These are phyloP conservation scores for Brasilioporus rufonigricans DNA, from an alignment of 768 basidiomycete genomes.

Conservation along the genomic window DNA sequence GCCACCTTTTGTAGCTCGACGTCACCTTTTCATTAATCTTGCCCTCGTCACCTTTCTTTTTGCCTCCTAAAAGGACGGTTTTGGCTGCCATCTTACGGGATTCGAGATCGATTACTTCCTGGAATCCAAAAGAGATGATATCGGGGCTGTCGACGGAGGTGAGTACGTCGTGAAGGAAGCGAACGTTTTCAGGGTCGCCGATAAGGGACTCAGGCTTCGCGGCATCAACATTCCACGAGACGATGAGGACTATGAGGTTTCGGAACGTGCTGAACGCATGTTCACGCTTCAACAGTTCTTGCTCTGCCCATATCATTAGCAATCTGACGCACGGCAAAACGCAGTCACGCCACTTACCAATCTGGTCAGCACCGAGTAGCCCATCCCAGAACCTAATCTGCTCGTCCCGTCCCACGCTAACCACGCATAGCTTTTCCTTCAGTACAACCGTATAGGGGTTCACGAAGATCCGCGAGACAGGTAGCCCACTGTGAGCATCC, in stretches of 20 bases:
- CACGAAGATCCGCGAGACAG: conserved; percentile 61
- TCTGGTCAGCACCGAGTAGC: conserved; percentile 77
- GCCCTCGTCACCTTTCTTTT: conserved; percentile 57
- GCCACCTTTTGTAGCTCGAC: conserved; percentile 84
- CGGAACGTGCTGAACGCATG: conserved; percentile 77
- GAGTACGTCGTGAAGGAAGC: conserved; percentile 78
- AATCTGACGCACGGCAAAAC: neutral
- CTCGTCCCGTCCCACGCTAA: conserved; percentile 75
- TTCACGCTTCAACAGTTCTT: conserved; percentile 74
- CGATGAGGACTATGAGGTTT: conserved; percentile 69
- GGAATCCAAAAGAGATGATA: conserved; percentile 91
- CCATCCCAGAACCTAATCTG: conserved; percentile 87
- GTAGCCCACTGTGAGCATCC: conserved; percentile 72
- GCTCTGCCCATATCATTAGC: conserved; percentile 45
- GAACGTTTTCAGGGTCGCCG: conserved; percentile 66
- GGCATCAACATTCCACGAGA: conserved; percentile 94
- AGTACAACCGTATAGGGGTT: conserved; percentile 76
- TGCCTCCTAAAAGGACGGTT: conserved; percentile 74
- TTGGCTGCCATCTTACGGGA: conserved; percentile 90
- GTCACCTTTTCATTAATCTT: conserved; percentile 77
- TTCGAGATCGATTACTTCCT: conserved; percentile 96
- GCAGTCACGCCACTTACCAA: conserved; percentile 54
- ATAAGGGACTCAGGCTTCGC: conserved; percentile 74
- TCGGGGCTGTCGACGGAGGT: conserved; percentile 74
- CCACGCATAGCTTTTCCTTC: conserved; percentile 64